Base-by-base conservation (phyloP, 1,284 basidiomycete genomes). In the Cutaneotrichosporon sp. region DNA sequence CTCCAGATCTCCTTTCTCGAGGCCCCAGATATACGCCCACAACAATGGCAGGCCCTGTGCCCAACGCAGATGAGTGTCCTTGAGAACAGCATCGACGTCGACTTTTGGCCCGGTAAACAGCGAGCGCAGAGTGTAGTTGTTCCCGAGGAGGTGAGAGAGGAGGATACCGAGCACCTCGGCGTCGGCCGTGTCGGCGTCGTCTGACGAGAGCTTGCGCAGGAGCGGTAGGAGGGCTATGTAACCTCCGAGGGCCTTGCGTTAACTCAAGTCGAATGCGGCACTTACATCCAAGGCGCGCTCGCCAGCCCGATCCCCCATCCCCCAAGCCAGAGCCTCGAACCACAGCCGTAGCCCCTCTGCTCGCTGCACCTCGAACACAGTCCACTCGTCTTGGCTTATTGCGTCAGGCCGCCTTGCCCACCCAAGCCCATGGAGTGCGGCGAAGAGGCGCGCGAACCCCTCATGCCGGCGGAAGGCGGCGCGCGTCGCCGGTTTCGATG, bases 361-460 rank as follows among this genome's bases (percentile, higher is more conserved):
- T 18, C 75, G 65, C 69, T 77, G 76, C 22, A 78, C 76, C 61
- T 79, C 76, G 31, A 67, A 57, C 6, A 79, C 76, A 56, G 76
- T 72, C 65, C 69, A 68, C 56, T 75, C 71, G 22, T 76, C 76
- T 11, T 71, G 69, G 18, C 50, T 53, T 9, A 57, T 57, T 16
- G 60, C 52, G 18, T 61, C 64, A 5, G 65, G 65, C 5, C 58
- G 62, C 36, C 59, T 14, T 11, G 63, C 62, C 71, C 72, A 76
- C 3, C 61, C 63, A 6, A 76, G 65, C 2, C 68, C 70, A 8
- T 55, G 59, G 2, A 77, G 65, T 5, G 65, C 67, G 14, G 67
- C 51, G 6, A 64, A n/a, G 9, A 78, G 63, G 1, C 62, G 67
- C 50, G 68, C 51, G 58, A 77, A 74, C 7, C 76, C 76, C 26